phyloP scores from a whole-genome alignment of 1,139 yeast genomes.

The Yamadazyma spencermartinsiae region DNA sequence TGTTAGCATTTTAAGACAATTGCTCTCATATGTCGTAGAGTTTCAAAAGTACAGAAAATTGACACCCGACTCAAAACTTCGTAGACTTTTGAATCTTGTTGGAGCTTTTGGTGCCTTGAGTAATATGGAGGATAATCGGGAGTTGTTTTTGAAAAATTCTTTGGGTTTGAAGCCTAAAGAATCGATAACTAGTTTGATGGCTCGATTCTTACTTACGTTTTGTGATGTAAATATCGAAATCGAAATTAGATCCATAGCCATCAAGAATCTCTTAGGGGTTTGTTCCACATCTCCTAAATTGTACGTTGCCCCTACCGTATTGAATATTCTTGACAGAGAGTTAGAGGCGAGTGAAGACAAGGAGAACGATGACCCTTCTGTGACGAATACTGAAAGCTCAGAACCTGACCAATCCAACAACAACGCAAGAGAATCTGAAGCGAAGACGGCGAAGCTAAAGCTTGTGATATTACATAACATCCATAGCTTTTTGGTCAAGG shows the following conservation, averaged over 20 bases:
- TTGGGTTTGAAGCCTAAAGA: slow-evolving; percentile 52
- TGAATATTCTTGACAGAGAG: slow-evolving; percentile 54
- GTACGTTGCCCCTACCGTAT: slow-evolving; percentile 55
- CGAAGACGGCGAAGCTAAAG: slow-evolving; percentile 19
- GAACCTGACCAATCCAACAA: too few species aligned
- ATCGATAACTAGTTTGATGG: slow-evolving; percentile 53
- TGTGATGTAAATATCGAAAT: slow-evolving; percentile 30
- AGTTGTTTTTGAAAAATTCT: slow-evolving; percentile 37
- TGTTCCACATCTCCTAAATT: slow-evolving; percentile 63
- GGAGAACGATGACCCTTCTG: background rate
- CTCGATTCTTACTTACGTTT: slow-evolving; percentile 57
- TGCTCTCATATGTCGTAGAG: slow-evolving; percentile 42
- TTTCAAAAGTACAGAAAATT: slow-evolving; percentile 18
- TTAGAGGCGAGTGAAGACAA: slow-evolving; percentile 28
- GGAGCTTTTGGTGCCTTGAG: slow-evolving; percentile 75
- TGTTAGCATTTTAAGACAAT: slow-evolving; percentile 52
- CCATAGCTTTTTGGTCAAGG: slow-evolving; percentile 52
- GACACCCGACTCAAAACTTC: slow-evolving; percentile 45
- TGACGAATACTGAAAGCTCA: too few species aligned
- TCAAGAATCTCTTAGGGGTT: slow-evolving; percentile 55
- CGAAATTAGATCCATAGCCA: slow-evolving; percentile 48
- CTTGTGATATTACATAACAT: slow-evolving; percentile 56
- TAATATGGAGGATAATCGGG: slow-evolving; percentile 49
- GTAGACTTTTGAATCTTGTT: slow-evolving; percentile 58
- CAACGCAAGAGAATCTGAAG: background rate